A percentile compares a stretch with the other conserved stretches of the same genome.
Conservation (phyloP, 1,139 yeast species). For the Scheffersomyces quercinus region DNA sequence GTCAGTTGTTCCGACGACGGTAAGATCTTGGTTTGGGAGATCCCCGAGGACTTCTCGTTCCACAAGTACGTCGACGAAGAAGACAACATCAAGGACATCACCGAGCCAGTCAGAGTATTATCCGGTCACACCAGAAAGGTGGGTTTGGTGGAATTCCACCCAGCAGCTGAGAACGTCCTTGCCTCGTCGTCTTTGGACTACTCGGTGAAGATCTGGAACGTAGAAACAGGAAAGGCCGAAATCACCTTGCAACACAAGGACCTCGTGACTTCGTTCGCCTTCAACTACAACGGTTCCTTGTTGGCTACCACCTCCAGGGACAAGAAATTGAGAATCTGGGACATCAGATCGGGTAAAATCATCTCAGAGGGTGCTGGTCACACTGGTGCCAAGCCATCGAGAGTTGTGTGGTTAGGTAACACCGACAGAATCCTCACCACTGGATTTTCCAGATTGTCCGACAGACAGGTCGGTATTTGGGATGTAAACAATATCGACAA, state of each 20-base stretch:
- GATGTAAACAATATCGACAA: constrained; percentile 67
- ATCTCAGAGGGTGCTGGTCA: constrained; percentile 88
- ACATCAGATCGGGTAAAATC: constrained; percentile 70
- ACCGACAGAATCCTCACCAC: constrained; percentile 85
- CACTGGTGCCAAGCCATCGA: constrained; percentile 85
- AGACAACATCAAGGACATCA: constrained; percentile 66
- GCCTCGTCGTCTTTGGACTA: constrained; percentile 92
- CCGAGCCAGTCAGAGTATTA: constrained; percentile 64
- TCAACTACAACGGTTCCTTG: constrained; percentile 84
- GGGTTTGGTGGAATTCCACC: constrained; percentile 90
- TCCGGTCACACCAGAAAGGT: constrained; percentile 91
- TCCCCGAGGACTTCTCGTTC: constrained; percentile 78
- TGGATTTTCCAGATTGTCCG: constrained; percentile 92
- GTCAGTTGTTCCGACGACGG: constrained; percentile 94
- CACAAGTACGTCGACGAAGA: constrained; percentile 59
- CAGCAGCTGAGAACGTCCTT: constrained; percentile 79
- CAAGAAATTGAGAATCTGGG: constrained; percentile 89
- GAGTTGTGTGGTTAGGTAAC: constrained; percentile 89
- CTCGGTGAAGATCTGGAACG: constrained; percentile 87
- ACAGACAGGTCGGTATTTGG: constrained; percentile 96
- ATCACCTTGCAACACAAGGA: constrained; percentile 84
- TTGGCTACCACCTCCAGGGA: constrained; percentile 93
- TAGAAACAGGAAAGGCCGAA: constrained; percentile 70
- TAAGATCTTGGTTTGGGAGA: constrained; percentile 80
- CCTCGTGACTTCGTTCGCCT: constrained; percentile 84